Base-by-base conservation (phyloP, 2,329 filamentous ascomycete genomes). In the Dactylellina drechsleri region DNA sequence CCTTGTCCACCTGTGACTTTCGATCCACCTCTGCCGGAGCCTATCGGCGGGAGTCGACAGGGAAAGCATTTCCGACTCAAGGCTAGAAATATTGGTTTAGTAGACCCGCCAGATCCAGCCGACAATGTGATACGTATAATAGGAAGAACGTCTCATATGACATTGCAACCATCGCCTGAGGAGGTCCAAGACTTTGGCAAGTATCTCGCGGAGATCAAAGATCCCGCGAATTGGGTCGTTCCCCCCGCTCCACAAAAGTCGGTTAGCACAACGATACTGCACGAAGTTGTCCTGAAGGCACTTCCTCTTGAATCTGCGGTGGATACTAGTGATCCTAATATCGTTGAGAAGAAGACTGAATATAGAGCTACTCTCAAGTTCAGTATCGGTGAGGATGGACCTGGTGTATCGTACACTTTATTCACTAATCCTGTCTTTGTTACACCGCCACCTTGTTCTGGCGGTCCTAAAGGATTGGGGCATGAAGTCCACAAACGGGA, bases 371-470 rank as follows among this genome's bases (percentile, higher is more conserved):
- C 36, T n/a, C 43, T 74, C 41, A 66, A 61, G n/a, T 62, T 74
- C 36, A 23, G 49, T 18, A 52, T 74, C n/a, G 61, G 67, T 28
- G 61, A 49, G 13, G 36, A 56, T 20, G 13, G 16, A 12, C 23
- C 23, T 23, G 23, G 23, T 23, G 68, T 61, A 28, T 60, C 61
- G 28, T 74, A 66, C 20, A 54, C 49, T 16, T 15, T 74, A 36
- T 74, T 61, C 68, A 66, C 61, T 23, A 74, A 67, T 18, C 68
- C 68, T 20, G 64, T 66, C 13, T 74, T 74, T 40, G 68, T 54
- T n/a, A 43, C 56, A 15, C 61, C 62, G 6, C 68, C 61, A 2
- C 23, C 56, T 4, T 74, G 68, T 49, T 59, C 20, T 4, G 16
- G 49, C 53, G 60, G 45, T 5, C 36, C 53, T 0, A 61, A 40